phyloP scores from a whole-genome alignment of 495 filamentous ascomycete genomes.

The Daldinia caldariorum region DNA sequence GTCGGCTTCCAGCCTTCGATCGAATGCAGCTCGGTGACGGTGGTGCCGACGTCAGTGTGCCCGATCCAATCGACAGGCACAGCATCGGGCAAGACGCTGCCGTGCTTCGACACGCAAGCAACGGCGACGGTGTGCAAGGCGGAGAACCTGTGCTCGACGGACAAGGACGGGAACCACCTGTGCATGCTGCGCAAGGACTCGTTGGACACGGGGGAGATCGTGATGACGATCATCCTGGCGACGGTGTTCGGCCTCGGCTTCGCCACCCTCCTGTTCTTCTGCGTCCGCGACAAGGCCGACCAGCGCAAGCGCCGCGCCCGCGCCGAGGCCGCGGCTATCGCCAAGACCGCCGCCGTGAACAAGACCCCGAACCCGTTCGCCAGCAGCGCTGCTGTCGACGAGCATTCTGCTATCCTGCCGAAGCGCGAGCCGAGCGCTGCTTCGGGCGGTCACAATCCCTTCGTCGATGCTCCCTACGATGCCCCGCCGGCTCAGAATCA shows the following conservation, averaged over 20 bases:
- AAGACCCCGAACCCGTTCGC: constrained; percentile 27
- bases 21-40: constrained; percentile 53
- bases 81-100: constrained; percentile 41
- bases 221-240: constrained; percentile 57
- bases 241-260: constrained; percentile 44
- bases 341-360: constrained; percentile 49
- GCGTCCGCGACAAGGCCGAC: constrained; percentile 51
- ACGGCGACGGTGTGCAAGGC: constrained; percentile 53
- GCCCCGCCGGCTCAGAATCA: not conserved
- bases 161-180: constrained; percentile 44
- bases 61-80: constrained; percentile 51
- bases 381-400: constrained; percentile 33
- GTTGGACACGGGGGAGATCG: constrained; percentile 50
- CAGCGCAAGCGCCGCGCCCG: constrained; percentile 47
- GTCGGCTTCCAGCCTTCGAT: constrained; percentile 23
- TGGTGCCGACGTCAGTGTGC: constrained; percentile 46
- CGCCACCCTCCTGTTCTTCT: constrained; percentile 52
- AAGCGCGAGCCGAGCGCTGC: not conserved
- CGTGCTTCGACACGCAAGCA: constrained; percentile 52
- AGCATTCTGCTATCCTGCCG: not conserved
- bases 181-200: constrained; percentile 57
- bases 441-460: not conserved
- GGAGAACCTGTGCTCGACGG: constrained; percentile 55
- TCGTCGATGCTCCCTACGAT: not conserved
- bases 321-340: constrained; percentile 51